Percentiles rank a stretch among this genome's conserved stretches.
phyloP scores from a whole-genome alignment of 1,139 yeast genomes.

The Yamadazyma sp. region DNA sequence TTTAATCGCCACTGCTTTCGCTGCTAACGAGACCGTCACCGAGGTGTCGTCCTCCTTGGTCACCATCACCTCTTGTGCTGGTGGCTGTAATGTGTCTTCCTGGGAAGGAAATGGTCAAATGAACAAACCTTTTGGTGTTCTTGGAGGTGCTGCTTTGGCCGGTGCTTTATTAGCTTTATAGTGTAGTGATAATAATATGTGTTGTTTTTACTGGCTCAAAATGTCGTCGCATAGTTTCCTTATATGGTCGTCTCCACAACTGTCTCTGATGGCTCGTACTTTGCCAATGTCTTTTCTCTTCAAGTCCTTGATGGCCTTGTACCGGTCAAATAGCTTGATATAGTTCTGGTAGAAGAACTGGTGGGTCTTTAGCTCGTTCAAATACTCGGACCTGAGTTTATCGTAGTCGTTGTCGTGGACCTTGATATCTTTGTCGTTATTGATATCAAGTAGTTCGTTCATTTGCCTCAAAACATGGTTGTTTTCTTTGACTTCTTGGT shows the following conservation, averaged over 20 bases:
- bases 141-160: conserved; percentile 46
- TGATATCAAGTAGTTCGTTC: conserved; percentile 21
- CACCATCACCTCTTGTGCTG: conserved; percentile 41
- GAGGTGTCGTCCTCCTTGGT: conserved; percentile 17
- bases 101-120: conserved; percentile 29
- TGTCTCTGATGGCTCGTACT: conserved; percentile 22
- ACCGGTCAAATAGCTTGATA: conserved; percentile 40
- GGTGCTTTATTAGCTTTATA: conserved; percentile 51
- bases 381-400: conserved; percentile 31
- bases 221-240: conserved; percentile 25
- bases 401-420: conserved; percentile 17
- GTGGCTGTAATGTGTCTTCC: conserved; percentile 27
- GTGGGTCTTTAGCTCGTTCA: conserved; percentile 30
- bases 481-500: conserved; percentile 18
- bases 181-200: conserved; percentile 12
- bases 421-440: conserved; percentile 13
- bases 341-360: conserved; percentile 36
- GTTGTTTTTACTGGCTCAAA: conserved; percentile 9
- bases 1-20: conserved; percentile 37
- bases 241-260: conserved; percentile 23
- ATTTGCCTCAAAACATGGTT: conserved; percentile 24
- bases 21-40: conserved; percentile 12
- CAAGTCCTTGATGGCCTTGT: conserved; percentile 20
- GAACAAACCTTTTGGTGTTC: conserved; percentile 24
- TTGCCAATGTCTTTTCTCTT: conserved; percentile 12